These are phyloP conservation scores for Pseudopyricularia cyperi DNA, from an alignment of 2,329 filamentous ascomycete genomes.

Conservation along the genomic window DNA sequence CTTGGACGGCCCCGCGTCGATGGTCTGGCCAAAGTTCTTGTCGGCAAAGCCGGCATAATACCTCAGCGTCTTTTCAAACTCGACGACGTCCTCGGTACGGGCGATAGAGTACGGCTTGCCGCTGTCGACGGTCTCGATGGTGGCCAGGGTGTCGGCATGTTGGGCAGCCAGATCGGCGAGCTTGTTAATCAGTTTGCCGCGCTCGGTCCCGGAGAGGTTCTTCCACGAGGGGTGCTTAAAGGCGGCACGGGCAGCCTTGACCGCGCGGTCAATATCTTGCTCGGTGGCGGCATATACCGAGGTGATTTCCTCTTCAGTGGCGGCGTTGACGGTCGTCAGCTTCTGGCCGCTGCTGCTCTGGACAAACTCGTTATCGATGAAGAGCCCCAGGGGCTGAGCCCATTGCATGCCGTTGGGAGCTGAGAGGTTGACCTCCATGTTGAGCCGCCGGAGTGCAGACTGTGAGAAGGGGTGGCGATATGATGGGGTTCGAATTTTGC, in stretches of 20 bases:
- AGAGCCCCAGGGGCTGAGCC: conserved; percentile 61
- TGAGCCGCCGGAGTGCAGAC: conserved; percentile 3
- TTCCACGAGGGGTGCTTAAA: conserved; percentile 57
- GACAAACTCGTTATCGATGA: conserved; percentile 75
- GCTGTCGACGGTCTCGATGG: conserved; percentile 65
- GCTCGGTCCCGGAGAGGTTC: conserved; percentile 51
- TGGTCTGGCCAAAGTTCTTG: conserved; percentile 68
- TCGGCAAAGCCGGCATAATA: conserved; percentile 75
- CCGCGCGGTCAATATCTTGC: conserved; percentile 57
- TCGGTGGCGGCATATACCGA: conserved; percentile 56
- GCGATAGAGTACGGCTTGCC: conserved; percentile 62
- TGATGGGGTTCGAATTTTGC: not conserved
- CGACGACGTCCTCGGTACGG: conserved; percentile 47
- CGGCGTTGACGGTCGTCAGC: conserved; percentile 56
- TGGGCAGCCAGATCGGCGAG: conserved; percentile 56
- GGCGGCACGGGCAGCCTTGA: conserved; percentile 54
- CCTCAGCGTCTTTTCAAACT: conserved; percentile 36
- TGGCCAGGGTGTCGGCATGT: conserved; percentile 37
- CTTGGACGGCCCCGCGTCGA: conserved; percentile 56
- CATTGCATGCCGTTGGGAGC: conserved; percentile 67
- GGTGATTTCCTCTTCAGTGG: conserved; percentile 55
- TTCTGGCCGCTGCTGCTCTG: conserved; percentile 51
- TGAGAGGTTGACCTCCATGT: conserved; percentile 43
- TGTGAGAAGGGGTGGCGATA: not conserved
- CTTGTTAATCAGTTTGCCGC: conserved; percentile 55